phyloP scores from a whole-genome alignment of 2,329 filamentous ascomycete genomes.

The Tolypocladium endophyticum region DNA sequence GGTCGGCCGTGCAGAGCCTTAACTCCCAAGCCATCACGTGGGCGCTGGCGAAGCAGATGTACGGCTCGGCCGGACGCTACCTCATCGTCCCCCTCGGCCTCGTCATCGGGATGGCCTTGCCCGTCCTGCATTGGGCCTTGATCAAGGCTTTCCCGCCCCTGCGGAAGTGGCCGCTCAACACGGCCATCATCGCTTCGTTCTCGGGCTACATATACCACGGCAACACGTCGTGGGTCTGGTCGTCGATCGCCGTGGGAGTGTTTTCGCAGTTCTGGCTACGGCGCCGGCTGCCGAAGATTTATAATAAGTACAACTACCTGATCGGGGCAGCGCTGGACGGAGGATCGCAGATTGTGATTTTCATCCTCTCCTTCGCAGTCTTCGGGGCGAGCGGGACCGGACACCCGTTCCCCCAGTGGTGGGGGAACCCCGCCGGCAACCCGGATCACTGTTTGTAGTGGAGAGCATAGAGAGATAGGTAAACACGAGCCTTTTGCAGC shows the following conservation, averaged over 20 bases:
- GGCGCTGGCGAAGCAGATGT: constrained; percentile 30
- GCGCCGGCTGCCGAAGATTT: constrained; percentile 10
- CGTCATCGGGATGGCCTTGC: constrained; percentile 30
- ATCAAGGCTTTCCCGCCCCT: constrained; percentile 15
- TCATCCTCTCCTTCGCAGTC: constrained; percentile 15
- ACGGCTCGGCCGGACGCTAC: constrained; percentile 25
- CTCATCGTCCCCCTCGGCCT: constrained; percentile 26
- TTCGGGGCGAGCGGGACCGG: constrained; percentile 11
- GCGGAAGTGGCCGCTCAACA: background rate
- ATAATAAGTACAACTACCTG: constrained; percentile 17
- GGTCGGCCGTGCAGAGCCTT: constrained; percentile 33
- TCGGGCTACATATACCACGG: constrained; percentile 28
- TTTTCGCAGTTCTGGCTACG: constrained; percentile 17
- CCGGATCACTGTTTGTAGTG: constrained; percentile 7
- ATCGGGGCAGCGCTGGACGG: constrained; percentile 16
- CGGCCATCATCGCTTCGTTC: constrained; percentile 25
- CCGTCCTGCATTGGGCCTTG: constrained; percentile 21
- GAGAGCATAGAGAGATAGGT: background rate
- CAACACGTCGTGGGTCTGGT: constrained; percentile 22
- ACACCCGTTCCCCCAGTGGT: constrained; percentile 10
- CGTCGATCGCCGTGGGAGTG: constrained; percentile 21
- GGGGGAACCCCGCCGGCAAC: constrained; percentile 8
- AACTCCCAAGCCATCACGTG: constrained; percentile 24
- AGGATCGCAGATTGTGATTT: constrained; percentile 15
- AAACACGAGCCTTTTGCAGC: no score